Evolutionary conservation across 1,284 basidiomycete species (phyloP), one percentile per base, ranked within the genome.

Genomic region (Ceratobasidium sp.): DNA sequence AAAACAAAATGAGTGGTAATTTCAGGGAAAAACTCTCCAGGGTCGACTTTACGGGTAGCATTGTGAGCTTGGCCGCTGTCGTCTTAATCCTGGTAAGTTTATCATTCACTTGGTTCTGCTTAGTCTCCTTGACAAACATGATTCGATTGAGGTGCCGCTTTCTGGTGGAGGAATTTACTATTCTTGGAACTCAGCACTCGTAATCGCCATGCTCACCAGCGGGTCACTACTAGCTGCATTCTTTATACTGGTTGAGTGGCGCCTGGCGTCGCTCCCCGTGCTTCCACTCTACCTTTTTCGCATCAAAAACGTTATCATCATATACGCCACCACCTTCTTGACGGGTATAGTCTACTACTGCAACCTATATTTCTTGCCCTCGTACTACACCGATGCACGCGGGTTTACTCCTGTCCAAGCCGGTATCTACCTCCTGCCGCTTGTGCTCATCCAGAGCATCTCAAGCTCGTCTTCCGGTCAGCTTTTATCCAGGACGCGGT

Each of bases 91-190:
- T 74, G 9, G 71, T 74, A 51, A 56, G 71, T 22, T 22, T 51
- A 11, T 2, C 9, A 13, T 29, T 1, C 6, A 5, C 31, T 8
- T 56, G 14, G 1, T 0, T 31, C 24, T 39, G n/a, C n/a, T 24
- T 39, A 37, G 14, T 13, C n/a, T 19, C 5, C 29, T 24, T 24
- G 2, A 24, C 24, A 1, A 9, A 34, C 22, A 22, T 19, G 4
- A 11, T 29, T n/a, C 9, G 29, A 22, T 39, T 8, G 8, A 74
- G 71, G 71, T 74, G 3, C 71, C 71, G 14, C 24, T 74, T 24
- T 74, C 71, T 7, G 71, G 71, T 22, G 71, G 71, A 29, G 71
- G 71, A n/a, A 63, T 37, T 7, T 74, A 74, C 62, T 74, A 74
- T 34, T 74, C 71, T 49, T 74, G 71, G 71, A 34, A 56, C 37